Conservation (phyloP, 225 moss, liverwort and hornwort species). For the Sphagnum tenellum region DNA sequence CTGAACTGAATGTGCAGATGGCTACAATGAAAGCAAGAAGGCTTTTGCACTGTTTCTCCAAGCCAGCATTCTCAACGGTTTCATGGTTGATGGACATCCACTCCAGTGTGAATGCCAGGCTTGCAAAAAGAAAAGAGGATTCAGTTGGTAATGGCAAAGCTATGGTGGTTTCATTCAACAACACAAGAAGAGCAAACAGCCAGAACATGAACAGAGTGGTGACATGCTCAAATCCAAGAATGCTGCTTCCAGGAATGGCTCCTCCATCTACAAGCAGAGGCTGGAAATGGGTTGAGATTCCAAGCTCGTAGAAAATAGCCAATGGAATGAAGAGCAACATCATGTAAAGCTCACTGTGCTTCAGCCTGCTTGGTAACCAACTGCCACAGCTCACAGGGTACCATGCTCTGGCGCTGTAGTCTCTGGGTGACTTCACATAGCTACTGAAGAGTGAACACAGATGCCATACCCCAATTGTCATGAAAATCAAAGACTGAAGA, state of each 20-base stretch:
- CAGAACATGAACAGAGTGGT: conserved; percentile 80
- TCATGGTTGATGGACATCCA: conserved; percentile 52
- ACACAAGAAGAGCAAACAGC: conserved; percentile 62
- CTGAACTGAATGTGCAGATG: conserved; percentile 42
- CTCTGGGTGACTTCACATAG: conserved; percentile 61
- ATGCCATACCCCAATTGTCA: conserved; percentile 71
- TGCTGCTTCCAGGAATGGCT: conserved; percentile 57
- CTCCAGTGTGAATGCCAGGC: conserved; percentile 68
- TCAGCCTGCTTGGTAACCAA: conserved; percentile 30
- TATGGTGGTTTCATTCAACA: conserved; percentile 59
- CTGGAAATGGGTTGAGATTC: conserved; percentile 55
- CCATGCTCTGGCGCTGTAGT: conserved; percentile 78
- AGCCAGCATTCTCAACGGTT: conserved; percentile 34
- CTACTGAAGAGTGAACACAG: conserved; percentile 44
- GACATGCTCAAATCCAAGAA: conserved; percentile 74
- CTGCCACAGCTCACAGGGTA: conserved; percentile 35
- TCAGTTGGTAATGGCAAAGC: conserved; percentile 66
- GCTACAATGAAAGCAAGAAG: conserved; percentile 52
- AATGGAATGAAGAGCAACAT: conserved; percentile 58
- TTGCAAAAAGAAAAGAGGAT: conserved; percentile 62
- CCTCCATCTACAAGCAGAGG: conserved; percentile 56
- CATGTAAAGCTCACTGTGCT: conserved; percentile 70
- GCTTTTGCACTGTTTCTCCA: conserved; percentile 58
- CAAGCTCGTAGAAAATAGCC: conserved; percentile 79
- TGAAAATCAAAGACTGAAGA: conserved; percentile 57